Evolutionary conservation across 1,139 yeast genomes (phyloP).

Genomic region (Pichia inconspicua): DNA sequence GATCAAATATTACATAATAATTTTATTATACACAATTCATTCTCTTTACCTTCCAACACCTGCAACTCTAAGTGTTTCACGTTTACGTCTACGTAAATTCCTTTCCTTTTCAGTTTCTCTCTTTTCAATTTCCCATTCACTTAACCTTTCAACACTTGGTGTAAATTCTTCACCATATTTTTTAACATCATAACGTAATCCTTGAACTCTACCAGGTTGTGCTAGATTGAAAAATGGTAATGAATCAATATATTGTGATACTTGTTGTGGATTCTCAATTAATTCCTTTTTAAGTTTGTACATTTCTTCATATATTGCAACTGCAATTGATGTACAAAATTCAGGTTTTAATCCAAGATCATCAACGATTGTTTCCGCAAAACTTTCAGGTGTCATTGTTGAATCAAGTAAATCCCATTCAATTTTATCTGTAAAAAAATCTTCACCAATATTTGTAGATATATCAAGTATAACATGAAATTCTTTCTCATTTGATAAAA

Average conservation of each 20-base stretch:
- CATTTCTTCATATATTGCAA: conserved; percentile 74
- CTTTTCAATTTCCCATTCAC: conserved; percentile 90
- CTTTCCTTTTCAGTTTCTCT: conserved; percentile 94
- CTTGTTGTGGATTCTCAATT: conserved; percentile 65
- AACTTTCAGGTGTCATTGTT: conserved; percentile 70
- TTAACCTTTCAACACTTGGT: conserved; percentile 76
- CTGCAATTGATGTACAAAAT: conserved; percentile 85
- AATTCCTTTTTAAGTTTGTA: conserved; percentile 75
- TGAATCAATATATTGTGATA: conserved; percentile 27
- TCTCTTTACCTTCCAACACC: conserved; percentile 8
- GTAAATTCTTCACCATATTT: conserved; percentile 73
- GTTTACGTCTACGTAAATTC: conserved; percentile 79
- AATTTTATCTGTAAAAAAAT: conserved; percentile 81
- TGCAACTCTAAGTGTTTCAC: conserved; percentile 65
- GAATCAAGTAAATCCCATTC: conserved; percentile 82
- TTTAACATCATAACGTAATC: conserved; percentile 55
- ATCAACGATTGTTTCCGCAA: conserved; percentile 73
- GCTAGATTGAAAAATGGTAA: conserved; percentile 34
- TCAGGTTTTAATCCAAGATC: conserved; percentile 83
- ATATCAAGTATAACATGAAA: conserved; percentile 73
- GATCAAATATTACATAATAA: too few species aligned
- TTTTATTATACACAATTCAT: not conserved
- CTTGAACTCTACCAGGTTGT: conserved; percentile 41
- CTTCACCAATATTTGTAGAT: conserved; percentile 76
- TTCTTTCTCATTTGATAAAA: conserved; percentile 49